A percentile compares a stretch with the other conserved stretches of the same genome.
These are phyloP conservation scores for Pholiota molesta DNA, from an alignment of 768 basidiomycete species.

Conservation along the genomic window DNA sequence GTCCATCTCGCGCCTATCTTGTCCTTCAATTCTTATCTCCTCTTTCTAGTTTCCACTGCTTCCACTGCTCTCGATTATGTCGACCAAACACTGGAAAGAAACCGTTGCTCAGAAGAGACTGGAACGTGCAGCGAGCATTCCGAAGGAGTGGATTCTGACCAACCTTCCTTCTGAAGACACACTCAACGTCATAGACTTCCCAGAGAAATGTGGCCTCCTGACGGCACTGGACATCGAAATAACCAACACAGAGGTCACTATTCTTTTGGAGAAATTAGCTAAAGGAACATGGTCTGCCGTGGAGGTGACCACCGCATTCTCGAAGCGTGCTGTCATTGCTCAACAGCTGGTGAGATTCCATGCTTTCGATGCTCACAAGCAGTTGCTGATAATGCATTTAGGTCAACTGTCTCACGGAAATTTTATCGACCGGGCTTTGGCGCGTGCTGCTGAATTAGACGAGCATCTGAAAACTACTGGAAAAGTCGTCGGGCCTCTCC, in stretches of 20 bases:
- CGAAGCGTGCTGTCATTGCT: constrained; percentile 77
- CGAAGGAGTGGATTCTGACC: constrained; percentile 62
- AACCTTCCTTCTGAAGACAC: constrained; percentile 47
- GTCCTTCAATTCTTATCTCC: not conserved
- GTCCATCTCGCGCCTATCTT: not conserved
- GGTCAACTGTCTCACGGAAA: constrained; percentile 84
- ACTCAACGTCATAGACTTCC: constrained; percentile 57
- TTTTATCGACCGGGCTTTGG: constrained; percentile 75
- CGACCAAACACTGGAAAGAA: constrained; percentile 44
- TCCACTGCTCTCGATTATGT: not conserved
- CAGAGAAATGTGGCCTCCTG: constrained; percentile 60
- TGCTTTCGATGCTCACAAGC: not conserved
- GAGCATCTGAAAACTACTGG: constrained; percentile 63
- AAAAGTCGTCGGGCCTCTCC: constrained; percentile 67
- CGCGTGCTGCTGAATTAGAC: constrained; percentile 68
- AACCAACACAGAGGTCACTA: constrained; percentile 43
- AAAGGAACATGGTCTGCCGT: constrained; percentile 61
- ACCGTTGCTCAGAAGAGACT: constrained; percentile 56
- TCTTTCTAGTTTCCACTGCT: not conserved
- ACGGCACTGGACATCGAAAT: constrained; percentile 52
- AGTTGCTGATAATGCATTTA: constrained; percentile 25
- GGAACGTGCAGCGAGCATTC: constrained; percentile 58
- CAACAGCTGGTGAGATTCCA: constrained; percentile 65
- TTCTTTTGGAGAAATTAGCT: constrained; percentile 57
- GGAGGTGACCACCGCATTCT: constrained; percentile 72